phyloP scores from a whole-genome alignment of 805 yeast species.

The Saccharomycopsis sp. region DNA sequence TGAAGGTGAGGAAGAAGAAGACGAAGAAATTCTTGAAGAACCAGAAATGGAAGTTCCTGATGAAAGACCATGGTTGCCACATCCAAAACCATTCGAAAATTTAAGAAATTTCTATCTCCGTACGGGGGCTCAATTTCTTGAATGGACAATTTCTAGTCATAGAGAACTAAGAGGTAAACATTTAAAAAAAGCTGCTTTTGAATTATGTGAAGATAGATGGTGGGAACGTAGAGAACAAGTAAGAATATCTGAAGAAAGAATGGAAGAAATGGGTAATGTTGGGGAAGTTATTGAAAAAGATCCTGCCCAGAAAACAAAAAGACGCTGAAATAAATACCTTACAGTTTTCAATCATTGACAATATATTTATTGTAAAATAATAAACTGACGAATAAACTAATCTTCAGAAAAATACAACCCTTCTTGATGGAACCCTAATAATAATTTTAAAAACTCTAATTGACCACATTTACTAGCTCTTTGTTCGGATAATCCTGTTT shows the following conservation, averaged over 20 bases:
- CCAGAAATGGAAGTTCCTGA: conserved; percentile 72
- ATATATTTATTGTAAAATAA: too few relatives aligned
- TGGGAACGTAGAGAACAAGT: conserved; percentile 97
- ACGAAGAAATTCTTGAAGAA: conserved; percentile 48
- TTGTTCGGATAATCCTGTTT: conserved; percentile 73
- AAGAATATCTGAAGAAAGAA: conserved; percentile 74
- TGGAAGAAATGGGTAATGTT: conserved; percentile 87
- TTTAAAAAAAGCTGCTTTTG: conserved; percentile 81
- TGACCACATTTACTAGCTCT: conserved; percentile 94
- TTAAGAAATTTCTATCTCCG: conserved; percentile 77
- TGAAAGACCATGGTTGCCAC: conserved; percentile 93
- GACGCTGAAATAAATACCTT: conserved; percentile 36
- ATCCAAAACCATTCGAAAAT: conserved; percentile 87
- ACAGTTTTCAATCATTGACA: too few relatives aligned
- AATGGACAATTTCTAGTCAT: conserved; percentile 87
- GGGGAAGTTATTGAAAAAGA: conserved; percentile 80
- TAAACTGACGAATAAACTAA: too few relatives aligned
- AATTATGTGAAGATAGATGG: conserved; percentile 88
- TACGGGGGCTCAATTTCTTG: conserved; percentile 76
- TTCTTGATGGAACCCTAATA: conserved; percentile 92
- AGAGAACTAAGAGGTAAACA: conserved; percentile 83
- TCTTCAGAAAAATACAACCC: conserved; percentile 80
- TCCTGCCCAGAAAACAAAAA: conserved; percentile 35
- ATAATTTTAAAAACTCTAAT: conserved; percentile 76
- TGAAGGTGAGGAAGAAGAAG: conserved; percentile 56